A percentile compares a stretch with the other conserved stretches of the same genome.
Evolutionary conservation across 148 eudicot species (phyloP).

Genomic region (Rheum nobile): DNA sequence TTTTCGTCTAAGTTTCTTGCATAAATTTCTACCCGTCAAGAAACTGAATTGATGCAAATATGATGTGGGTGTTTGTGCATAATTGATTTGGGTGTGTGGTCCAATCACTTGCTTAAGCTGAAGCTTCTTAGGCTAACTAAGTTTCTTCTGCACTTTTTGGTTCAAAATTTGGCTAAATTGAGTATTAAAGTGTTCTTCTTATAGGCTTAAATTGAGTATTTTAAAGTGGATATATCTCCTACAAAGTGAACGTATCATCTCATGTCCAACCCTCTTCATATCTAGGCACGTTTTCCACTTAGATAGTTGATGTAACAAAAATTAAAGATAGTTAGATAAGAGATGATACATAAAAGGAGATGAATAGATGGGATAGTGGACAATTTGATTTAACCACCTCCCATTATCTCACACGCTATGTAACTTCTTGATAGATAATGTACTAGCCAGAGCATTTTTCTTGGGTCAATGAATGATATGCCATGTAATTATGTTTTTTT

Average conservation of each 20-base stretch:
- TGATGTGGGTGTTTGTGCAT: too few species aligned
- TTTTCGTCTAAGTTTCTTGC: too few species aligned
- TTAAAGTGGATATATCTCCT: background rate
- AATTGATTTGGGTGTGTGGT: too few species aligned
- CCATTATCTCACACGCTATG: background rate
- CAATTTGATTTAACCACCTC: background rate
- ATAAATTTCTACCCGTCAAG: too few species aligned
- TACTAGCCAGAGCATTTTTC: background rate
- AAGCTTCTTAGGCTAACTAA: too few species aligned
- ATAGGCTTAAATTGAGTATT: background rate
- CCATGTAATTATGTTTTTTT: background rate
- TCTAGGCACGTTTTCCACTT: background rate
- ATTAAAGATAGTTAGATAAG: background rate
- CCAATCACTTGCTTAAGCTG: too few species aligned
- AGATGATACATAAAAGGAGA: constrained; percentile 2
- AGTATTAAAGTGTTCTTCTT: too few species aligned
- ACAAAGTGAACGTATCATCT: too few species aligned
- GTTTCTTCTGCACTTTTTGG: too few species aligned
- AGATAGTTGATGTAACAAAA: background rate
- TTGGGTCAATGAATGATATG: too few species aligned
- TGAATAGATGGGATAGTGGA: background rate
- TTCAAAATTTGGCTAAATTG: too few species aligned
- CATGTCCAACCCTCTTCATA: background rate
- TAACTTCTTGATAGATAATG: background rate
- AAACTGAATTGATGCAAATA: too few species aligned